These are phyloP conservation scores for Scleromitrula shiraiana DNA, from an alignment of 2,329 filamentous ascomycete species.

Conservation along the genomic window DNA sequence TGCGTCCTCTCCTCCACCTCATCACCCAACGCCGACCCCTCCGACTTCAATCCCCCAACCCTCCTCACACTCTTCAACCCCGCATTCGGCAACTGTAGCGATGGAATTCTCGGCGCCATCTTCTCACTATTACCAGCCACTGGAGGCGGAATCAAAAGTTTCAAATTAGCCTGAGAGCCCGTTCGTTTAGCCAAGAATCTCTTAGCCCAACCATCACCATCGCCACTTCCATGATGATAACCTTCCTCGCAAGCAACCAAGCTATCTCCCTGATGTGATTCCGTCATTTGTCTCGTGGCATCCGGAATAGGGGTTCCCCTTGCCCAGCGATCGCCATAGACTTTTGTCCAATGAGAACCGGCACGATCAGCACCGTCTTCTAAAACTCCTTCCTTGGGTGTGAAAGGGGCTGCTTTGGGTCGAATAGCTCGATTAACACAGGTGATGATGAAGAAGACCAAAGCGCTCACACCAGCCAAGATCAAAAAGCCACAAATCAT, in stretches of 20 bases:
- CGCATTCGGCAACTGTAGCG: background rate
- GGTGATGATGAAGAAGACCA: slow-evolving; percentile 3
- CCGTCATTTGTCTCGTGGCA: background rate
- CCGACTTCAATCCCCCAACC: background rate
- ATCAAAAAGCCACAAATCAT: slow-evolving; percentile 1
- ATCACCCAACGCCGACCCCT: background rate
- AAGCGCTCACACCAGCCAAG: background rate
- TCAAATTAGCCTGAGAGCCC: background rate
- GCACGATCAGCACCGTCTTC: background rate
- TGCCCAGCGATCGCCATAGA: background rate
- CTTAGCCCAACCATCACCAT: background rate
- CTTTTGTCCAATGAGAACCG: too few relatives aligned
- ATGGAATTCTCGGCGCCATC: background rate
- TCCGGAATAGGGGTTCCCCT: background rate
- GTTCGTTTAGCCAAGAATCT: background rate
- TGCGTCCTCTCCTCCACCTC: background rate
- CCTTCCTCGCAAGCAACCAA: background rate
- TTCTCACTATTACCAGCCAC: too few relatives aligned
- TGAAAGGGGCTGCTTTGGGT: background rate
- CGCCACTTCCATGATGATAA: background rate
- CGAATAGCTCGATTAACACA: background rate
- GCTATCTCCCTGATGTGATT: background rate
- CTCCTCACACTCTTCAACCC: slow-evolving; percentile 1
- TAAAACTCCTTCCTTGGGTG: background rate
- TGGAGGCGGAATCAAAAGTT: too few relatives aligned